These are phyloP conservation scores for Talaromyces wortmannii DNA, from an alignment of 495 filamentous ascomycete species.

Conservation along the genomic window DNA sequence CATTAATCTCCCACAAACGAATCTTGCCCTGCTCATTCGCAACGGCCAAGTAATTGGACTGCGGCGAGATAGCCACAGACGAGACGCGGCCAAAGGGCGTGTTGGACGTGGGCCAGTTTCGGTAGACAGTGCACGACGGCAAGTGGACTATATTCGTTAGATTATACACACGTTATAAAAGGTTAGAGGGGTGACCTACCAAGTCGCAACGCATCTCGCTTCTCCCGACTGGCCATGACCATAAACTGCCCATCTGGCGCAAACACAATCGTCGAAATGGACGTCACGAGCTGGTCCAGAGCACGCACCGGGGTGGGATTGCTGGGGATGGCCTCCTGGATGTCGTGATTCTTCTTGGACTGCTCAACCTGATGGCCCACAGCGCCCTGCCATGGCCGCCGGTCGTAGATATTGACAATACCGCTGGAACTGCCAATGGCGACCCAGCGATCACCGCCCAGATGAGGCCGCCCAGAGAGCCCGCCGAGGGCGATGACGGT, in stretches of 20 bases:
- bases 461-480: slow-evolving; percentile 40
- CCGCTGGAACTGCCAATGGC: slow-evolving; percentile 79
- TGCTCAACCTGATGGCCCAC: slow-evolving; percentile 13
- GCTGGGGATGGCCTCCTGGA: slow-evolving; percentile 42
- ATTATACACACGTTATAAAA: neutral
- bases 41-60: slow-evolving; percentile 67
- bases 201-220: slow-evolving; percentile 80
- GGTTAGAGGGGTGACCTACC: slow-evolving; percentile 21
- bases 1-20: slow-evolving; percentile 77
- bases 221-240: slow-evolving; percentile 74
- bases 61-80: slow-evolving; percentile 67
- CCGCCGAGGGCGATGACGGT: slow-evolving; percentile 71
- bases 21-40: slow-evolving; percentile 84
- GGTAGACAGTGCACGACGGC: slow-evolving; percentile 86
- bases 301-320: slow-evolving; percentile 61
- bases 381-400: slow-evolving; percentile 49
- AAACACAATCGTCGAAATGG: slow-evolving; percentile 69
- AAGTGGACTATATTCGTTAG: slow-evolving; percentile 59
- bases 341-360: slow-evolving; percentile 15
- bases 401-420: slow-evolving; percentile 90
- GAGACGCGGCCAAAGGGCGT: slow-evolving; percentile 86
- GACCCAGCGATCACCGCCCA: slow-evolving; percentile 84
- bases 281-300: slow-evolving; percentile 82
- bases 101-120: slow-evolving; percentile 89
- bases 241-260: slow-evolving; percentile 84